Evolutionary conservation across 257 asterid genomes (phyloP), one percentile per base, ranked within the genome.

Genomic region (Primulina huaijiensis): DNA sequence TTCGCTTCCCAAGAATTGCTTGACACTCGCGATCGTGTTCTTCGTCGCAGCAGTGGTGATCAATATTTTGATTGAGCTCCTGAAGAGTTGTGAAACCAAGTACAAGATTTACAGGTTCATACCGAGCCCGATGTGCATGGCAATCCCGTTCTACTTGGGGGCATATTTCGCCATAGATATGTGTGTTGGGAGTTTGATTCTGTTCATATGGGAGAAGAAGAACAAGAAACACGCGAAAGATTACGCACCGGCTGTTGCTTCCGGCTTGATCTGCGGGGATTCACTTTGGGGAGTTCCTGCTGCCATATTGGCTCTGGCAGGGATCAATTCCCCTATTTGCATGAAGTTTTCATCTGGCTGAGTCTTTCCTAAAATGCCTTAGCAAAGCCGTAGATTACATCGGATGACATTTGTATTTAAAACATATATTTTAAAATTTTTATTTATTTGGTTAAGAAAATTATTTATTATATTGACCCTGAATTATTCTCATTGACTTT

Each of bases 111-210:
- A 80, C 68, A 68, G 87, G 70, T 83, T 80, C 56, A 40, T 84
- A n/a, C 89, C 89, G 0, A 79, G 73, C 43, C 80, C 89, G 0
- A 84, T 84, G 89, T 81, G 84, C 60, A 81, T 84, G 86, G 89
- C 89, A 0, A 77, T 81, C 21, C 89, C 89, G 1, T 81, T 84
- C 77, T 81, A 81, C 70, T 69, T 84, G 0, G 86, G 89, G 2
- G 81, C 79, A 0, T 84, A 81, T 60, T 84, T 84, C 58, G 67
- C 89, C 55, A 81, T 81, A n/a, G 89, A 84, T 62, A 84, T 84
- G 89, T 84, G 89, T n/a, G 6, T 84, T n/a, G 86, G 89, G n/a
- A 81, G 84, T 77, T 57, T 84, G 80, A 75, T 84, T 72, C 40
- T 84, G 2, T 81, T 77, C 20, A 0, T 57, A 0, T 73, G 77